Conservation (phyloP, 495 filamentous ascomycete genomes). For the Xylaria flabelliformis region DNA sequence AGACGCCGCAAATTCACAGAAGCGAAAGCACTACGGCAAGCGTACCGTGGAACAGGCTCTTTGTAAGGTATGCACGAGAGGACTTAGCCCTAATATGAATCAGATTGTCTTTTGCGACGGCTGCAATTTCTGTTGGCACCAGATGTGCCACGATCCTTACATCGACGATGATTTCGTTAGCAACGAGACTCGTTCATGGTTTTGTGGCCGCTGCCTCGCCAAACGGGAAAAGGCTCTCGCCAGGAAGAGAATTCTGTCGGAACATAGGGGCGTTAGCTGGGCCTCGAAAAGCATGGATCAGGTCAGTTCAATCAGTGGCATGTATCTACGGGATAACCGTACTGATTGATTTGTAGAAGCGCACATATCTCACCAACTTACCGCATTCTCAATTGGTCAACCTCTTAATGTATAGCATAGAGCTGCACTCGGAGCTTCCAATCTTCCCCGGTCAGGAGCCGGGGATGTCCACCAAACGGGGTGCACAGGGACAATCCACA, state of each 20-base stretch:
- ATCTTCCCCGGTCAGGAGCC: constrained; percentile 48
- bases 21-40: constrained; percentile 54
- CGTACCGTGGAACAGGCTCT: constrained; percentile 58
- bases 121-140: constrained; percentile 89
- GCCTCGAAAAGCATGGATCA: constrained; percentile 50
- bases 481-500: constrained; percentile 40
- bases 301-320: constrained; percentile 47
- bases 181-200: constrained; percentile 73
- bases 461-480: constrained; percentile 27
- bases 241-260: constrained; percentile 40
- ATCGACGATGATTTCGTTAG: constrained; percentile 73
- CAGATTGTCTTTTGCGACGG: constrained; percentile 94
- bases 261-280: constrained; percentile 51
- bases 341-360: constrained; percentile 38
- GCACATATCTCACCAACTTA: constrained; percentile 49
- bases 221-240: constrained; percentile 56
- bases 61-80: constrained; percentile 81
- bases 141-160: constrained; percentile 84
- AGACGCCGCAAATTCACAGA: constrained; percentile 48
- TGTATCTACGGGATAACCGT: constrained; percentile 36
- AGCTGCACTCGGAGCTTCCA: constrained; percentile 50
- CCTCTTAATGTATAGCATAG: constrained; percentile 44
- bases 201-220: constrained; percentile 69
- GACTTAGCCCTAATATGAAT: constrained; percentile 76
- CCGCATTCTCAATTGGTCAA: constrained; percentile 47